Evolutionary conservation across 352 stramenopile species (phyloP).

Genomic region (Globisporangium canariense): DNA sequence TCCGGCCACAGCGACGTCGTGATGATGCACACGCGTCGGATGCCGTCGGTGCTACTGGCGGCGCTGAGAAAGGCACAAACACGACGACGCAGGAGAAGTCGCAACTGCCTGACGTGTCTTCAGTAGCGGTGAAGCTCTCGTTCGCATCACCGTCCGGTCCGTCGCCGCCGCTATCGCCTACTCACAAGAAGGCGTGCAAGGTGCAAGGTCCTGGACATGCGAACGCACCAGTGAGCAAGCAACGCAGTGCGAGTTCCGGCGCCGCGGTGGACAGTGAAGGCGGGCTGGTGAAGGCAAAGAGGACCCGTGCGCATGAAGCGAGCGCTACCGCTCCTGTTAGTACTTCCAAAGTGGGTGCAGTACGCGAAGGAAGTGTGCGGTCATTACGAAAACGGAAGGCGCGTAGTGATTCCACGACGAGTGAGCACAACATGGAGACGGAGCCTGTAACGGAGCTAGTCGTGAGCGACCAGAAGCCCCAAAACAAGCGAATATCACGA

Average conservation of each 20-base stretch:
- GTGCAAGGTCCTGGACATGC: slow-evolving; percentile 17
- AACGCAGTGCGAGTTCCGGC: not conserved
- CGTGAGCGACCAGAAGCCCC: not conserved
- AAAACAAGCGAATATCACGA: not conserved
- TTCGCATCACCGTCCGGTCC: slow-evolving; percentile 15
- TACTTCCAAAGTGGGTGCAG: not conserved
- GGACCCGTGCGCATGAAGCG: not conserved
- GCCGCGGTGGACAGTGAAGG: not conserved
- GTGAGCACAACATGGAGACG: not conserved
- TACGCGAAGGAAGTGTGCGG: not conserved
- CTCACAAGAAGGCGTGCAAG: slow-evolving; percentile 28
- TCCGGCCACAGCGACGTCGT: slow-evolving; percentile 22
- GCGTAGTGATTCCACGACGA: not conserved
- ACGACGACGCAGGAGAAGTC: slow-evolving; percentile 12
- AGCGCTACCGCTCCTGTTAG: not conserved
- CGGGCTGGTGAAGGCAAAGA: not conserved
- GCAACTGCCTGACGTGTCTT: not conserved
- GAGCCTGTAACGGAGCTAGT: not conserved
- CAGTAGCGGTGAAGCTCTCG: not conserved
- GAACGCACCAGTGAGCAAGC: not conserved
- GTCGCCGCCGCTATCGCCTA: slow-evolving; percentile 14
- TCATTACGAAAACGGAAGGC: not conserved
- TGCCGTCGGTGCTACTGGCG: slow-evolving; percentile 1
- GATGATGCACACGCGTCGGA: not conserved
- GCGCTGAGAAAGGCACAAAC: not conserved